Evolutionary conservation across 768 basidiomycete genomes (phyloP), one percentile per base, ranked within the genome.

Genomic region (Austroboletus eburneus): DNA sequence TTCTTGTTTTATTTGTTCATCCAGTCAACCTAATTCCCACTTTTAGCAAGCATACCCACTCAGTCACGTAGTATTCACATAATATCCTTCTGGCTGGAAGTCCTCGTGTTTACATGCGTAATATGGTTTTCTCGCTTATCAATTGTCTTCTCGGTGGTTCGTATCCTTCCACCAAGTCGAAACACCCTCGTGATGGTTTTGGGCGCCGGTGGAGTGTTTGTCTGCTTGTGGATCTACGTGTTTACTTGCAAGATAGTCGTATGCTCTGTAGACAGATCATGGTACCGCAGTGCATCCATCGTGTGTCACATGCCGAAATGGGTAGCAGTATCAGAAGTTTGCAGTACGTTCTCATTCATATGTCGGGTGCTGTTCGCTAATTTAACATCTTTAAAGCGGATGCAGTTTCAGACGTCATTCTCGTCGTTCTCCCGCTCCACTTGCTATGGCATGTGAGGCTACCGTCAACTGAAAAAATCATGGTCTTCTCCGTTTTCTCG

Each of bases 301-400:
- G 67, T 75, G 46, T 80, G 79, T 47, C 59, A 61, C 17, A 66
- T 79, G 16, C 68, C 68, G 21, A 62, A 65, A 24, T 69, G 75
- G 54, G 70, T 82, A 14, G 80, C 73, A 0, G 58, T 80, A 8
- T 68, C 69, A n/a, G 78, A 81, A 57, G 62, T 81, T 42, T 67
- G 69, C 47, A 73, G 80, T 80, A 48, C 50, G 78, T 70, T 13
- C 8, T 29, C n/a, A n/a, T n/a, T n/a, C n/a, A n/a, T n/a, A n/a
- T n/a, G n/a, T n/a, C n/a, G n/a, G n/a, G n/a, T n/a, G n/a, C n/a
- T n/a, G n/a, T n/a, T n/a, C n/a, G n/a, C n/a, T n/a, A n/a, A n/a
- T n/a, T n/a, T n/a, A n/a, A n/a, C n/a, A n/a, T n/a, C n/a, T n/a
- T n/a, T n/a, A n/a, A n/a, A n/a, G n/a, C n/a, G n/a, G n/a, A n/a